These are phyloP conservation scores for Talaromyces rugulosus DNA, from an alignment of 2,329 filamentous ascomycete species.

Conservation along the genomic window DNA sequence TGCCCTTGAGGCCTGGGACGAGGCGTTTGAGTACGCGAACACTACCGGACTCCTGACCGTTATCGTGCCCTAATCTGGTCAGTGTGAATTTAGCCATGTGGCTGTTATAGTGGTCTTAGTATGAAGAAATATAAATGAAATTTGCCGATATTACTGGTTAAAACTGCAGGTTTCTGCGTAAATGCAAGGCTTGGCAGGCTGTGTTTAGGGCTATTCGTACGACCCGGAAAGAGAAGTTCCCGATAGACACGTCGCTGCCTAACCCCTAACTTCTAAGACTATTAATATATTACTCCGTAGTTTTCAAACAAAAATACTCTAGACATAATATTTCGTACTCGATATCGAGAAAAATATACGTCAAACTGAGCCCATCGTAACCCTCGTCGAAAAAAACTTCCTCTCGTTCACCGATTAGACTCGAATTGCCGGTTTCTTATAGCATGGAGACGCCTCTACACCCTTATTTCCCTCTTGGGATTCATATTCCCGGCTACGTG, in stretches of 20 bases:
- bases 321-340: neutral
- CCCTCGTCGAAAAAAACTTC: neutral
- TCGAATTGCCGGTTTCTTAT: neutral
- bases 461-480: constrained; percentile 62
- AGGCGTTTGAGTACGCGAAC: neutral
- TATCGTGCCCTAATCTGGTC: neutral
- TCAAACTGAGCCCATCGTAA: neutral
- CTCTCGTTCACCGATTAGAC: neutral
- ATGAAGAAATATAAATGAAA: neutral
- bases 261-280: neutral
- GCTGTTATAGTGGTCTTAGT: neutral
- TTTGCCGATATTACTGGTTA: neutral
- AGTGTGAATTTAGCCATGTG: neutral
- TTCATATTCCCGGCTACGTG: constrained; percentile 55
- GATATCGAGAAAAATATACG: neutral
- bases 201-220: neutral
- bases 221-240: neutral
- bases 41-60: neutral
- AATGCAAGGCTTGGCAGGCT: neutral
- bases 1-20: neutral
- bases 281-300: neutral
- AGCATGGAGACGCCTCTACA: constrained; percentile 33
- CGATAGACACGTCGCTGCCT: neutral
- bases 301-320: neutral
- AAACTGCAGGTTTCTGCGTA: neutral